These are phyloP conservation scores for Saccharomyces hybrid DNA, from an alignment of 1,139 yeast species.

Conservation along the genomic window DNA sequence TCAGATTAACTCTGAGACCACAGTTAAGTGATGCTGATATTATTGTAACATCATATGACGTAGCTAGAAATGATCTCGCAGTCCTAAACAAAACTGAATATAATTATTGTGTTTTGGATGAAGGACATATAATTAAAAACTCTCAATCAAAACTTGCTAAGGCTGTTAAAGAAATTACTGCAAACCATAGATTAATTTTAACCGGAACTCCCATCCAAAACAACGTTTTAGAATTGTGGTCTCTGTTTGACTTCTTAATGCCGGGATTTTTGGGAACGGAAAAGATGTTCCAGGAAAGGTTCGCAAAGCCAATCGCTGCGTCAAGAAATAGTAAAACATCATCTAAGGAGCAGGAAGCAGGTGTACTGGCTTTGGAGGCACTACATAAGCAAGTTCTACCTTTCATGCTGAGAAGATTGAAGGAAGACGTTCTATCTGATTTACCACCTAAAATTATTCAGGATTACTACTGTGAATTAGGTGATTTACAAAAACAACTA, in stretches of 20 bases:
- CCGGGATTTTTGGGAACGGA: slow-evolving; percentile 98
- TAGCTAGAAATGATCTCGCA: slow-evolving; percentile 83
- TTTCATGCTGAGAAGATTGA: slow-evolving; percentile 88
- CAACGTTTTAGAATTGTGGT: slow-evolving; percentile 94
- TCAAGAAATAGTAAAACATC: slow-evolving; percentile 87
- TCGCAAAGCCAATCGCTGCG: slow-evolving; percentile 95
- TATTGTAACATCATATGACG: slow-evolving; percentile 92
- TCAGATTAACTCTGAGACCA: slow-evolving; percentile 50
- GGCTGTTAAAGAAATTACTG: slow-evolving; percentile 72
- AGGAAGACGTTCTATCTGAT: slow-evolving; percentile 93
- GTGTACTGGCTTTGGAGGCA: slow-evolving; percentile 92
- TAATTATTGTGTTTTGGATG: slow-evolving; percentile 94
- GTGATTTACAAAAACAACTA: slow-evolving; percentile 79
- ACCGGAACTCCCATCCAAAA: slow-evolving; percentile 99
- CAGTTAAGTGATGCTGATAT: slow-evolving; percentile 61
- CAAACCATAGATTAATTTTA: slow-evolving; percentile 83
- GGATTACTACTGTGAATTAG: slow-evolving; percentile 93
- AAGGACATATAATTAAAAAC: slow-evolving; percentile 95
- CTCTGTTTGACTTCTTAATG: slow-evolving; percentile 94
- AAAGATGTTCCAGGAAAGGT: slow-evolving; percentile 86
- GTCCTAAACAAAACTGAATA: slow-evolving; percentile 55
- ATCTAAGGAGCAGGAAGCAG: slow-evolving; percentile 93
- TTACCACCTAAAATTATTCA: slow-evolving; percentile 97
- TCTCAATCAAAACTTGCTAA: slow-evolving; percentile 81
- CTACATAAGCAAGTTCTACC: slow-evolving; percentile 95